phyloP scores from a whole-genome alignment of 2,329 filamentous ascomycete species.

The Penicillium sp. region DNA sequence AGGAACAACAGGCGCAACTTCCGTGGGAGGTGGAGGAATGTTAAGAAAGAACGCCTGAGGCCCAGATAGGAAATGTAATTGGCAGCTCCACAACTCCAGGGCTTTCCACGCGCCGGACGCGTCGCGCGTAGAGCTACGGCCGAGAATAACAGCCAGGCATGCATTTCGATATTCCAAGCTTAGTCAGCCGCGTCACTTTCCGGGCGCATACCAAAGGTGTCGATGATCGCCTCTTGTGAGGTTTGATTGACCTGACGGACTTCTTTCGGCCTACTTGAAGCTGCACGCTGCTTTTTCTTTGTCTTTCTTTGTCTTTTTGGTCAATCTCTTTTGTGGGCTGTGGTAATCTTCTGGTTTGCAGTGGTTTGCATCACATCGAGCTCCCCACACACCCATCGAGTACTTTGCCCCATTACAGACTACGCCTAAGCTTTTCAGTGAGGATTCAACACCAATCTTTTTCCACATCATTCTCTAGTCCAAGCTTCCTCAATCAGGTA shows the following conservation, averaged over 20 bases:
- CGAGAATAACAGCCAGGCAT: not conserved
- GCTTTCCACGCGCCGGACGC: constrained; percentile 7
- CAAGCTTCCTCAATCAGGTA: not conserved
- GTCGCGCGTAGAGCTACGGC: constrained; percentile 4
- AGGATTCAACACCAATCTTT: constrained; percentile 1
- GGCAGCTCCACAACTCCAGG: not conserved
- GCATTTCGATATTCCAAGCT: not conserved
- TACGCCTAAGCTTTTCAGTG: not conserved
- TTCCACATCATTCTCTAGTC: constrained; percentile 1
- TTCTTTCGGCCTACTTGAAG: constrained; percentile 1
- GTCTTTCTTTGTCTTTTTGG: constrained; percentile 5
- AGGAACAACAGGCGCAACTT: not conserved
- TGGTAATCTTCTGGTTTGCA: constrained; percentile 28
- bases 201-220: not conserved
- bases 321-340: constrained; percentile 6
- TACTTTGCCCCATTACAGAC: constrained; percentile 8
- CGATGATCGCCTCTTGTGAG: constrained; percentile 7
- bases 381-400: constrained; percentile 15
- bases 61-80: constrained; percentile 14
- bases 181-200: constrained; percentile 8
- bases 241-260: constrained; percentile 14
- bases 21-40: constrained; percentile 4
- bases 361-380: constrained; percentile 30
- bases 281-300: constrained; percentile 1
- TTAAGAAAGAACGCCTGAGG: constrained; percentile 2